Evolutionary conservation across 2,329 filamentous ascomycete genomes (phyloP).

Genomic region (Fusarium subglutinans): DNA sequence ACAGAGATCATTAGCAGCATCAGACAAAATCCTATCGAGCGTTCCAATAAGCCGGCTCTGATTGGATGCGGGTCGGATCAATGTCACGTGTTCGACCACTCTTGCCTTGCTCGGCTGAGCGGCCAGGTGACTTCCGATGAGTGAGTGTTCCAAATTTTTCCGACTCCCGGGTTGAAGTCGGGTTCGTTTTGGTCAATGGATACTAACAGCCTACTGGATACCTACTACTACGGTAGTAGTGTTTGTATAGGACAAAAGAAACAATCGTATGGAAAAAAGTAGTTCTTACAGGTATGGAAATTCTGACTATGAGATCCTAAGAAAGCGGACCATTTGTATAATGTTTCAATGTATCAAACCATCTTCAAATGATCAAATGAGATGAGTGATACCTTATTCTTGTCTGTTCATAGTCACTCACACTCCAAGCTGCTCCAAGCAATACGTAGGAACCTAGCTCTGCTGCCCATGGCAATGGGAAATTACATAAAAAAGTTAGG

Average conservation of each 20-base stretch:
- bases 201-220: no score
- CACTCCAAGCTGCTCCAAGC: background rate
- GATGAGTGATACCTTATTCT: background rate
- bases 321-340: background rate
- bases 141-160: constrained; percentile 32
- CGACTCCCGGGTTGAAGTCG: constrained; percentile 30
- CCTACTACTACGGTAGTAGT: background rate
- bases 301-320: background rate
- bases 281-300: background rate
- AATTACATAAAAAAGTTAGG: constrained; percentile 8
- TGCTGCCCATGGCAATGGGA: constrained; percentile 23
- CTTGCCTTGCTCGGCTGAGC: constrained; percentile 36
- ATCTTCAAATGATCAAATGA: background rate
- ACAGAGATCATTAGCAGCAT: constrained; percentile 49
- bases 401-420: background rate
- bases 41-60: constrained; percentile 55
- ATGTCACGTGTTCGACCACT: constrained; percentile 46
- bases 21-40: constrained; percentile 53
- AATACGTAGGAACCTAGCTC: background rate
- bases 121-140: constrained; percentile 25
- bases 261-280: background rate
- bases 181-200: constrained; percentile 3
- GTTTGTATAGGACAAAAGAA: background rate
- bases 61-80: constrained; percentile 50
- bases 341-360: background rate